These are phyloP conservation scores for Purshia tridentata DNA, from an alignment of 306 rosid species.

Conservation along the genomic window DNA sequence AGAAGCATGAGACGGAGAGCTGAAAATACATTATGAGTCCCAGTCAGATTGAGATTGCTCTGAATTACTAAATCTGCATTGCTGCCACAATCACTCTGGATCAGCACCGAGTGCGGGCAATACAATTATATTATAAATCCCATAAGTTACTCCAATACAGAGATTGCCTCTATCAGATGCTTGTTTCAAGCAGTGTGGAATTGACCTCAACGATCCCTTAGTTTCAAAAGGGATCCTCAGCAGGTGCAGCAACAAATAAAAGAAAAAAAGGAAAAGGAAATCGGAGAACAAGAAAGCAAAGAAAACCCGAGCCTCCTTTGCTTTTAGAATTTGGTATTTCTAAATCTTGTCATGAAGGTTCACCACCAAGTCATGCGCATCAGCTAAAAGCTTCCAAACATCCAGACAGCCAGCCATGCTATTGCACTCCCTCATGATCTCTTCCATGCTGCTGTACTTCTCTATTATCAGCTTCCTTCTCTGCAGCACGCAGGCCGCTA, in stretches of 20 bases:
- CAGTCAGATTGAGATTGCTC: neutral
- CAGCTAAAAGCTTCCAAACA: slow-evolving; percentile 33
- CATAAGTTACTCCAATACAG: slow-evolving; percentile 16
- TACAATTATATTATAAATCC: slow-evolving; percentile 4
- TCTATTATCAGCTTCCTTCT: slow-evolving; percentile 28
- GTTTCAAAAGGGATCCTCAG: slow-evolving; percentile 8
- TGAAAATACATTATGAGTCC: neutral
- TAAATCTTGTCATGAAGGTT: slow-evolving; percentile 26
- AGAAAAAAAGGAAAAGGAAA: neutral
- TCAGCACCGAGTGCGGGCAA: slow-evolving; percentile 10
- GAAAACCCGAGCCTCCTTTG: slow-evolving; percentile 1
- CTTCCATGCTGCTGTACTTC: slow-evolving; percentile 34
- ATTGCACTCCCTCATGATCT: slow-evolving; percentile 35
- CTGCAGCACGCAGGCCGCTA: slow-evolving; percentile 29
- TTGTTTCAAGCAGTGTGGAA: slow-evolving; percentile 14
- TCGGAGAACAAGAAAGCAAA: neutral
- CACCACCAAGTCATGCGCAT: slow-evolving; percentile 33
- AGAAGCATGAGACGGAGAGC: no score
- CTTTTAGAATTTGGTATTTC: neutral
- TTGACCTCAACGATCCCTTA: slow-evolving; percentile 1
- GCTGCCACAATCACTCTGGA: slow-evolving; percentile 13
- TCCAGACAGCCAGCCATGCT: slow-evolving; percentile 32
- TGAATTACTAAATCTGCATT: slow-evolving; percentile 13
- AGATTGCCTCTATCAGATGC: slow-evolving; percentile 17
- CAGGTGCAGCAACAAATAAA: slow-evolving; percentile 12